Base-by-base conservation (phyloP, 306 rosid genomes). In the Datisca glomerata region DNA sequence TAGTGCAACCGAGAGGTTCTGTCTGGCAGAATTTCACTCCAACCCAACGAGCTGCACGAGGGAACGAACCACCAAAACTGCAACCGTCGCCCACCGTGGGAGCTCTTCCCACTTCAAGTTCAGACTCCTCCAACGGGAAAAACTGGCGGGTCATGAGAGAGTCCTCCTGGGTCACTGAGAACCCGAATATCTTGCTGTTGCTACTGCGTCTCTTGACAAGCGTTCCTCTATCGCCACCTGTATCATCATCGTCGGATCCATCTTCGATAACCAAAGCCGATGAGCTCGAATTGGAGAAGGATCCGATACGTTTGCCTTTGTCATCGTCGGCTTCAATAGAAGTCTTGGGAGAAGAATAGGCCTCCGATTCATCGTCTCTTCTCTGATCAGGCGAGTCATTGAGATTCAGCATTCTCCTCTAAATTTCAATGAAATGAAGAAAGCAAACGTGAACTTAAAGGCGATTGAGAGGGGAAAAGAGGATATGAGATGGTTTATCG, bases 41-140 rank as follows among this genome's bases (percentile, higher is more conserved):
- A 0, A 87, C 87, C 94, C 96, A 87, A 72, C 79, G 94, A 44
- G 94, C 97, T n/a, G n/a, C n/a, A 24, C 86, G 65, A 12, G 97
- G 97, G 20, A 76, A 52, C 25, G 15, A 43, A 38, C 59, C 12
- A 15, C 44, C 54, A 21, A 45, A 22, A 14, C 42, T 62, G 4
- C 44, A 50, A 13, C 57, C 36, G 21, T 39, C 67, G 3, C 27
- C 22, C 2, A 28, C 14, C 2, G 61, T 8, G 1, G 33, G 42
- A 12, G 57, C 39, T 12, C 14, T n/a, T n/a, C n/a, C n/a, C n/a
- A n/a, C n/a, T n/a, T n/a, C 73, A 34, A 56, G 45, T 33, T 65
- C 66, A 17, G 42, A 48, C 14, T 66, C 85, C 16, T 71, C 94
- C 6, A 79, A 64, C 34, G 98, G 93, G 11, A 89, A 89, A 65